A percentile compares a stretch with the other conserved stretches of the same genome.
Evolutionary conservation across 1,284 basidiomycete genomes (phyloP).

Genomic region (Termitomyces sp.): DNA sequence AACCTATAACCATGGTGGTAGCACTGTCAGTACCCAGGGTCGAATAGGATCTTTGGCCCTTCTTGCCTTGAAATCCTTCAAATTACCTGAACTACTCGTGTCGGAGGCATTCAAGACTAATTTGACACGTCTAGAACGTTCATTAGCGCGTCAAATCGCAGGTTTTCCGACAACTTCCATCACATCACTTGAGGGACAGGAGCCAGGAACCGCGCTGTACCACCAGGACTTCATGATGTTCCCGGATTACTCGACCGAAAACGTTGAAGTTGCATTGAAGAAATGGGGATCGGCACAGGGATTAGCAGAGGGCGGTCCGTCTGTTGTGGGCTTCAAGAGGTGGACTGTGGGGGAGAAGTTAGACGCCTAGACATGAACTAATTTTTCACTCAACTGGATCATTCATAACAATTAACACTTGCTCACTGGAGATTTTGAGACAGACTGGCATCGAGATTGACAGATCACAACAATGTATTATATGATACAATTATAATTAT

Average conservation of each 20-base stretch:
- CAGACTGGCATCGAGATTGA: not conserved
- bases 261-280: slow-evolving; percentile 59
- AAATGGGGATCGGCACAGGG: slow-evolving; percentile 64
- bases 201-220: slow-evolving; percentile 65
- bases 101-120: slow-evolving; percentile 44
- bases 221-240: slow-evolving; percentile 82
- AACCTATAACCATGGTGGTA: slow-evolving; percentile 74
- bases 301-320: slow-evolving; percentile 41
- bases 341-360: slow-evolving; percentile 59
- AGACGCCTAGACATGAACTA: slow-evolving; percentile 3
- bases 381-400: not conserved
- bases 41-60: slow-evolving; percentile 70
- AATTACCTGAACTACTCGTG: slow-evolving; percentile 38
- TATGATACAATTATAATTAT: not conserved
- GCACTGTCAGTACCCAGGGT: slow-evolving; percentile 48
- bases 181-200: slow-evolving; percentile 28
- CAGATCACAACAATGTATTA: not conserved
- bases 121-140: slow-evolving; percentile 66
- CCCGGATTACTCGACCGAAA: slow-evolving; percentile 44
- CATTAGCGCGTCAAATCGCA: slow-evolving; percentile 80
- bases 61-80: slow-evolving; percentile 49
- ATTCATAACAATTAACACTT: not conserved
- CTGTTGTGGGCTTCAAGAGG: slow-evolving; percentile 59
- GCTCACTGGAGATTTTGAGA: not conserved
- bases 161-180: slow-evolving; percentile 79